Evolutionary conservation across 208 protist species (phyloP).

Genomic region (Leishmania guyanensis): DNA sequence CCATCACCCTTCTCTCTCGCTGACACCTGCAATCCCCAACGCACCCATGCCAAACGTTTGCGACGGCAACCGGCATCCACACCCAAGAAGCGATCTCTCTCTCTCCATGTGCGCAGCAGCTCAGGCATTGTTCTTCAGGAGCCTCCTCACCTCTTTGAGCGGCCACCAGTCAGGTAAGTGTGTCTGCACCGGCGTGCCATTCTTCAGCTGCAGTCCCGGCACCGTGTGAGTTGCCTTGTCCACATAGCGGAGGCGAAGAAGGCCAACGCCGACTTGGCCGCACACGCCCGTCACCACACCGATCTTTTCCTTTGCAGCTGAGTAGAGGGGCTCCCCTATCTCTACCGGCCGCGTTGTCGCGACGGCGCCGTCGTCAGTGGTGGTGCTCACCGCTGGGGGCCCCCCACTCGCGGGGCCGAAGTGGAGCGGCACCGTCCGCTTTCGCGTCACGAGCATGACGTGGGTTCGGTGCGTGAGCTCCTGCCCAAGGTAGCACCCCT

Average conservation of each 20-base stretch:
- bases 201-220: conserved; percentile 42
- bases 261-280: conserved; percentile 53
- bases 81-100: neutral
- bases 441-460: conserved; percentile 93
- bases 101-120: neutral
- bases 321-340: conserved; percentile 51
- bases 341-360: conserved; percentile 3
- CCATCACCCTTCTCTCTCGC: too few relatives aligned
- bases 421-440: conserved; percentile 86
- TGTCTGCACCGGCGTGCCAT: conserved; percentile 39
- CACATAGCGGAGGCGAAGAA: conserved; percentile 80
- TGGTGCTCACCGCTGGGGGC: neutral
- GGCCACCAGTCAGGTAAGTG: conserved; percentile 80
- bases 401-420: conserved; percentile 21
- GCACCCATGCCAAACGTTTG: too few relatives aligned
- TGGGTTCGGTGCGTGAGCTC: conserved; percentile 96
- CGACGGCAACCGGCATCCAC: neutral
- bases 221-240: conserved; percentile 48
- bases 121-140: conserved; percentile 56
- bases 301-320: conserved; percentile 44
- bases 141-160: conserved; percentile 66
- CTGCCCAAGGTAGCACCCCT: conserved; percentile 97
- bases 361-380: neutral
- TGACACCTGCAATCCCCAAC: too few relatives aligned
- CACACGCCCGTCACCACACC: conserved; percentile 65